These are phyloP conservation scores for Tetrapisispora arboricola DNA, from an alignment of 805 yeast species.

Conservation along the genomic window DNA sequence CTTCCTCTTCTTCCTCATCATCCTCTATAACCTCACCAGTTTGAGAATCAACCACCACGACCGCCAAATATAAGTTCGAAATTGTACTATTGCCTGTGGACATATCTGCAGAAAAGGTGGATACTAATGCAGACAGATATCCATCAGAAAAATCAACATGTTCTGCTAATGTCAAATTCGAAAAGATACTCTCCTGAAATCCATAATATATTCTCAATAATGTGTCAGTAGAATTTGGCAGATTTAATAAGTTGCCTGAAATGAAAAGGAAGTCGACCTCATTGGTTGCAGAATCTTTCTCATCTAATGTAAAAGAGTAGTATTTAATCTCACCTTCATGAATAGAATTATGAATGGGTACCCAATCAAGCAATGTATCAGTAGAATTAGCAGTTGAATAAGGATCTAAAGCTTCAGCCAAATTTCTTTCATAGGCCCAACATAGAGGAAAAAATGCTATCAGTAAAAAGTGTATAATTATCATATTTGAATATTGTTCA, in stretches of 20 bases:
- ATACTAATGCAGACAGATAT: slow-evolving; percentile 23
- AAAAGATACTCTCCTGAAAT: slow-evolving; percentile 18
- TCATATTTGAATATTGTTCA: too few relatives aligned
- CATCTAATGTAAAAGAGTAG: slow-evolving; percentile 17
- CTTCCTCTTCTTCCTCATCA: neutral
- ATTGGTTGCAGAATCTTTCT: slow-evolving; percentile 4
- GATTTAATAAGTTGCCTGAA: slow-evolving; percentile 28
- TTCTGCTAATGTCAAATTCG: slow-evolving; percentile 10
- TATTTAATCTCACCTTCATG: slow-evolving; percentile 19
- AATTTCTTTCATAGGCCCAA: neutral
- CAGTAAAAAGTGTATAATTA: too few relatives aligned
- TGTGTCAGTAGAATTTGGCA: slow-evolving; percentile 17
- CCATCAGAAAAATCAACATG: slow-evolving; percentile 18
- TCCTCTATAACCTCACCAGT: slow-evolving; percentile 10
- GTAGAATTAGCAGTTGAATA: slow-evolving; percentile 10
- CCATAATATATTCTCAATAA: slow-evolving; percentile 19
- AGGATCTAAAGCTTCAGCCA: neutral
- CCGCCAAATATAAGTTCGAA: slow-evolving; percentile 18
- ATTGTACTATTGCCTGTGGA: slow-evolving; percentile 9
- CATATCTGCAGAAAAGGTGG: slow-evolving; percentile 12
- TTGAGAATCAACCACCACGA: slow-evolving; percentile 17
- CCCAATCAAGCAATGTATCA: slow-evolving; percentile 26
- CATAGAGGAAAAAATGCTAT: neutral
- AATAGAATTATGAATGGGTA: slow-evolving; percentile 23
- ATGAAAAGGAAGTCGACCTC: slow-evolving; percentile 17